Base-by-base conservation (phyloP, 1,284 basidiomycete species). In the Leccinum olivaceoglutinosum region DNA sequence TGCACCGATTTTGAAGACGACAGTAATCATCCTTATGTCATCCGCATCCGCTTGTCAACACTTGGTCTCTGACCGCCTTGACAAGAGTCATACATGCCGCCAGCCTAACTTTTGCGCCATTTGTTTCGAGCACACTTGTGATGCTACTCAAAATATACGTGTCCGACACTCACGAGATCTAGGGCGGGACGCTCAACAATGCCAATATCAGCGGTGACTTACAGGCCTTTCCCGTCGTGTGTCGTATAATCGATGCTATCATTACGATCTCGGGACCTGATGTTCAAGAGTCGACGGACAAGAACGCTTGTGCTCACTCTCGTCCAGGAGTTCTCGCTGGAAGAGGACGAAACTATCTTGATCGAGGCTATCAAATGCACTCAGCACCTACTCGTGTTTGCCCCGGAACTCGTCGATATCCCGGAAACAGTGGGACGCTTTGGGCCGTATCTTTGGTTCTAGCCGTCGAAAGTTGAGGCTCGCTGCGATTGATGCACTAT, bases 1-100 rank as follows among this genome's bases (percentile, higher is more conserved):
- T 6, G 94, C 94, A 0, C 94, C 97, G 0, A 83, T 98, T 14
- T 83, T 99, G 64, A 98, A 98, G 78, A 98, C 96, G 0, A 94
- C 96, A 0, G 91, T 98, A 68, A 96, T 98, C 71, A 90, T 99
- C 62, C 81, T 98, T 58, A 94, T 98, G 88, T 98, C 96, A 99
- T 74, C 94, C 97, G 1, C 97, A 99, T 74, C 97, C 97, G 0
- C 85, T 95, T 11, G 97, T 98, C 5, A 96, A 99, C 76, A 98
- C 91, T 73, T 95, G 91, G 85, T 89, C 96, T 1, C 81, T 99
- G 63, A 87, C 87, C 59, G 92, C 97, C 0, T 82, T 99, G 25
- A 86, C 89, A 10, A 82, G 87, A 34, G 96, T 99, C 60, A 89
- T 98, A 73, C 90, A 95, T 69, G 90, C 96, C 4, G 96, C 96